phyloP scores from a whole-genome alignment of 1,139 yeast species.

The Geotrichum phurueaensis region DNA sequence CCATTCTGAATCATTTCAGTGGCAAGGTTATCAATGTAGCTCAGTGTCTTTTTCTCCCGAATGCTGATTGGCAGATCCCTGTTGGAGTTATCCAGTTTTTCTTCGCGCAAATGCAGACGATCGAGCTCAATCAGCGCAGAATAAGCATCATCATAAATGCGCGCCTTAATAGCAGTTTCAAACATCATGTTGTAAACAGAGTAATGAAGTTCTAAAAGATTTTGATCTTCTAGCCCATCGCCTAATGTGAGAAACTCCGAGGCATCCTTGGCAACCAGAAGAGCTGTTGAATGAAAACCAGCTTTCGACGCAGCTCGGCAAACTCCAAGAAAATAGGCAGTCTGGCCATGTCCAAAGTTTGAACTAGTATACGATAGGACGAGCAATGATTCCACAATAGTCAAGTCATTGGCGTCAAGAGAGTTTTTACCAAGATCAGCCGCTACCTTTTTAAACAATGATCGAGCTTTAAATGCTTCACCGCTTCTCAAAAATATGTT shows the following conservation, averaged over 20 bases:
- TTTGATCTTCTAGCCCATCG: background rate
- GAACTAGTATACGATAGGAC: constrained; percentile 1
- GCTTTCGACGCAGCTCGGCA: constrained; percentile 19
- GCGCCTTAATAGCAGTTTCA: constrained; percentile 23
- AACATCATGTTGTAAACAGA: constrained; percentile 22
- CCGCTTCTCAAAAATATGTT: constrained; percentile 20
- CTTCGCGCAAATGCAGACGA: constrained; percentile 13
- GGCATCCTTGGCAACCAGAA: constrained; percentile 19
- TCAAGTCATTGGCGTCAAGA: constrained; percentile 11
- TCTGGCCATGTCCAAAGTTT: constrained; percentile 19
- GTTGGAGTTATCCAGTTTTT: constrained; percentile 12
- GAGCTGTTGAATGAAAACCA: constrained; percentile 44
- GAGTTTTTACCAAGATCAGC: constrained; percentile 18
- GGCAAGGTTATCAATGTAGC: constrained; percentile 21
- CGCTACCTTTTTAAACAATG: constrained; percentile 20
- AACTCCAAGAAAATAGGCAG: constrained; percentile 16
- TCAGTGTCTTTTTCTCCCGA: constrained; percentile 2
- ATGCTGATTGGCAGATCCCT: constrained; percentile 1
- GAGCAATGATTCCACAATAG: constrained; percentile 13
- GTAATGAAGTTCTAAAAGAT: background rate
- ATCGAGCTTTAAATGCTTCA: constrained; percentile 21
- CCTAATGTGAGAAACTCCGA: constrained; percentile 11
- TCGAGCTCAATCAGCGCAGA: constrained; percentile 29
- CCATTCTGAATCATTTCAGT: constrained; percentile 25
- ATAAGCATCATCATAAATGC: constrained; percentile 31